Base-by-base conservation (phyloP, 31 red algal genomes). In the Odonthalia washingtoniensis region DNA sequence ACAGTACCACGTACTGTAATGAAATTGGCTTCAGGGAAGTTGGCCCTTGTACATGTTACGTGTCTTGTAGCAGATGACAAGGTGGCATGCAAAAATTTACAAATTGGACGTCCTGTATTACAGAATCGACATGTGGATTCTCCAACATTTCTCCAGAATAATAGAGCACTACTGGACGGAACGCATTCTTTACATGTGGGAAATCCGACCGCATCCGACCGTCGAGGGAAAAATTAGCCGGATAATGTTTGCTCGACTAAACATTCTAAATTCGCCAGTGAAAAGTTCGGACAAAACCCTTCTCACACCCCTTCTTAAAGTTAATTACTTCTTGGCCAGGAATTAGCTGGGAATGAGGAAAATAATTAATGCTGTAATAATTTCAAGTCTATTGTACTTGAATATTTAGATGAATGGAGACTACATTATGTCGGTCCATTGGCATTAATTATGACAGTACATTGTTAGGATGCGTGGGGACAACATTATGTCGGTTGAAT, bases 81-180 rank as follows among this genome's bases (percentile, higher is more conserved):
- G 21, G 30, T 87, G 53, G 73, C 72, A 21, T 87, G 73, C 62
- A 74, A 87, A 52, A 39, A 87, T 39, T 31, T 87, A 40, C 60
- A 78, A 27, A 87, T 87, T 40, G 72, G 84, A 38, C 72, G 30
- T 21, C 84, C 84, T 27, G 74, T 87, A 16, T 42, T 87, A 53
- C 73, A 1, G 12, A 72, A 87, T 44, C 1, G 77, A 1, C 84
- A 41, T 26, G 60, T 70, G 9, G 74, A 78, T 34, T 69, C 60
- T 44, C 1, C 6, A 2, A 69, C 1, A n/a, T 57, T 78, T 2
- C 33, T 87, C 52, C 33, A 78, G 60, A 63, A 68, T 3, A 4
- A 12, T 63, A 3, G 43, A 1, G 34, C 49, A 33, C 3, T 72
- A 3, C 83, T 76, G 70, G 57, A 76, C 69, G 69, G 69, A 43